Percentiles rank a stretch among this genome's conserved stretches.
Conservation (phyloP, 495 filamentous ascomycete species). For the Penicillium diatomitis region DNA sequence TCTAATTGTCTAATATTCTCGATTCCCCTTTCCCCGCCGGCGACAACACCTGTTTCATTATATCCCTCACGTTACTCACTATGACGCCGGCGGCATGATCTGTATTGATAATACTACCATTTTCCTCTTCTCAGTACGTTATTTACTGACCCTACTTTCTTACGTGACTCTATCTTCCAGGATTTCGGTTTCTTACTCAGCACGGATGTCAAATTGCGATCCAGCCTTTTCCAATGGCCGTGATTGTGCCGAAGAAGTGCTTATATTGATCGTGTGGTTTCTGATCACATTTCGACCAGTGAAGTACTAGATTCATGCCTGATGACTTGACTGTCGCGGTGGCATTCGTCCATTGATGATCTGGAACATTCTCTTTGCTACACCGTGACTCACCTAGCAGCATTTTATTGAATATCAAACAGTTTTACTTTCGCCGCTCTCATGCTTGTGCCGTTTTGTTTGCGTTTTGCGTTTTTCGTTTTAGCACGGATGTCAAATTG, state of each 20-base stretch:
- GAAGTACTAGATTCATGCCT: conserved; percentile 45
- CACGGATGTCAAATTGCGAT: conserved; percentile 99
- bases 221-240: conserved; percentile 66
- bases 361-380: neutral
- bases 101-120: conserved; percentile 29
- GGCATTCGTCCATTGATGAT: conserved; percentile 31
- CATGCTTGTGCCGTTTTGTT: neutral
- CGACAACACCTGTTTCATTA: conserved; percentile 19
- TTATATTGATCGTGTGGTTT: conserved; percentile 38
- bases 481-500: conserved; percentile 99
- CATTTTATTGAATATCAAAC: too few relatives aligned
- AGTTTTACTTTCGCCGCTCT: too few relatives aligned
- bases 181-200: conserved; percentile 28
- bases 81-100: conserved; percentile 12
- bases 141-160: neutral
- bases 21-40: conserved; percentile 22
- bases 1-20: conserved; percentile 18
- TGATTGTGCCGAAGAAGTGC: conserved; percentile 89
- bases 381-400: neutral
- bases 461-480: neutral
- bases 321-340: conserved; percentile 24
- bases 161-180: neutral
- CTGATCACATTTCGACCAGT: conserved; percentile 24
- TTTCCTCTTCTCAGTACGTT: conserved; percentile 2
- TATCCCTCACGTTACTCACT: conserved; percentile 7